Conservation (phyloP, 202 grass and related monocot species). For the Bolboschoenoplectus hybrid region DNA sequence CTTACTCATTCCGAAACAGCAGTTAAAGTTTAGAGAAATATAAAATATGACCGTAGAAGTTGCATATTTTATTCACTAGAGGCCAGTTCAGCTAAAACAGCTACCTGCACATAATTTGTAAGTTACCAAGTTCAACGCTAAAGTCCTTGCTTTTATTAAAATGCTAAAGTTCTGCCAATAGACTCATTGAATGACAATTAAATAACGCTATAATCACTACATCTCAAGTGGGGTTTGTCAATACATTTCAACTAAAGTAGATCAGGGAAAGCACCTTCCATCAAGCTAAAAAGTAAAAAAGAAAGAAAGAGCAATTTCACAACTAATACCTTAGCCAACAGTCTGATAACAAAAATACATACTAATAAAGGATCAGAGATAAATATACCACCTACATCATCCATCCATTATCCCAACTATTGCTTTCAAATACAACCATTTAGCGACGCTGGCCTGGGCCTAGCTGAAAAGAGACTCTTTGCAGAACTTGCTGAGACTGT, state of each 20-base stretch:
- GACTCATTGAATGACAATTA: neutral
- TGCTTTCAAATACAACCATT: neutral
- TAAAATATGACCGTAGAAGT: neutral
- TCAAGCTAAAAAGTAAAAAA: neutral
- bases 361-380: neutral
- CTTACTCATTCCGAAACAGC: neutral
- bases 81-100: neutral
- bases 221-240: neutral
- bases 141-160: neutral
- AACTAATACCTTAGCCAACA: neutral
- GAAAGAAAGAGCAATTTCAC: neutral
- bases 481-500: slow-evolving; percentile 45
- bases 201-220: neutral
- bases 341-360: neutral
- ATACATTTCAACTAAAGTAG: neutral
- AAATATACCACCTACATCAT: neutral
- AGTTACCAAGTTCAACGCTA: neutral
- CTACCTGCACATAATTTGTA: neutral
- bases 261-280: neutral
- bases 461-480: slow-evolving; percentile 92
- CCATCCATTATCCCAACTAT: neutral
- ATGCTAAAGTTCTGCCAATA: too few relatives aligned
- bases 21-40: neutral
- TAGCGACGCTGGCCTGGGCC: slow-evolving; percentile 7
- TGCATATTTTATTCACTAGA: neutral